Evolutionary conservation across 2,329 filamentous ascomycete species (phyloP).

Genomic region (Teratosphaeria viscida): DNA sequence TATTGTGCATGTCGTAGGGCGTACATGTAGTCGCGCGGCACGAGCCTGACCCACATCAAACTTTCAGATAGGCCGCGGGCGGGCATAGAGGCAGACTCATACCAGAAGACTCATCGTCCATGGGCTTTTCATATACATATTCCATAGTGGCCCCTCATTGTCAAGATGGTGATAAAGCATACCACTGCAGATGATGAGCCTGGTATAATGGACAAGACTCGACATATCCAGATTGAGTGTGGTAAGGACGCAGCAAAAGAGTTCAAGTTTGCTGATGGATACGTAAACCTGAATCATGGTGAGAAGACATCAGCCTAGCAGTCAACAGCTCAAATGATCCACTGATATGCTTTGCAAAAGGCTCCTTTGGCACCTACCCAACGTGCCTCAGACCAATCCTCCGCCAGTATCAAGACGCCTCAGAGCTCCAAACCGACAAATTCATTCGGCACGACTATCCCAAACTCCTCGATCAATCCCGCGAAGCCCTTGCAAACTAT

Average conservation of each 20-base stretch:
- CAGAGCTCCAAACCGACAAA: constrained; percentile 60
- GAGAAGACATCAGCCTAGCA: constrained; percentile 8
- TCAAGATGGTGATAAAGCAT: neutral
- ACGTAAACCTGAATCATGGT: constrained; percentile 72
- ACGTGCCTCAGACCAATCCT: constrained; percentile 48
- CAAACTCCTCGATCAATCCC: constrained; percentile 51
- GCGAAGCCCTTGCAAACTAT: constrained; percentile 53
- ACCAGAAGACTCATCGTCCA: neutral
- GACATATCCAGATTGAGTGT: constrained; percentile 16
- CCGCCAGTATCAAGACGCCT: constrained; percentile 53
- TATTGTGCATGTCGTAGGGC: neutral
- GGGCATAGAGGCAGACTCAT: neutral
- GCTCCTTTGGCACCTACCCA: constrained; percentile 46
- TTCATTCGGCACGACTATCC: constrained; percentile 65
- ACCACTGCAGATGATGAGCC: neutral
- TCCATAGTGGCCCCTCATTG: neutral
- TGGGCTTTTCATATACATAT: neutral
- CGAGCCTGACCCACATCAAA: neutral
- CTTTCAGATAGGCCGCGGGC: neutral
- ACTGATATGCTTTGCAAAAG: neutral
- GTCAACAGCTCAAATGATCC: neutral
- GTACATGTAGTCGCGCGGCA: neutral
- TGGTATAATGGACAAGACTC: neutral
- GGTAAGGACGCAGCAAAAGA: constrained; percentile 43
- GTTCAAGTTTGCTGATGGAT: constrained; percentile 60